These are phyloP conservation scores for Acacia pycnantha DNA, from an alignment of 331 rosid species.

Conservation along the genomic window DNA sequence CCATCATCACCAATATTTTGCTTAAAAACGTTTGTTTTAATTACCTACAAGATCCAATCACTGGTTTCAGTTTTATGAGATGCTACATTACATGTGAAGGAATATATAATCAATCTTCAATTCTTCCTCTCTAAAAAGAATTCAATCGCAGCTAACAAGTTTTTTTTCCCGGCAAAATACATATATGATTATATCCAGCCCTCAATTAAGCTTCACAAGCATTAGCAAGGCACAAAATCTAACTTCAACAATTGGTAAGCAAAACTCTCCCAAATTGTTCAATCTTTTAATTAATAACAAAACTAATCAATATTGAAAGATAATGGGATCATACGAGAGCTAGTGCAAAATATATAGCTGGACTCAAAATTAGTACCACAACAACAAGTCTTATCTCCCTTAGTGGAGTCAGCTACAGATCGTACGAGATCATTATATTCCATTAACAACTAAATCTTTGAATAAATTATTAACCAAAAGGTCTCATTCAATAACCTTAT, in stretches of 20 bases:
- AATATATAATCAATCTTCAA: neutral
- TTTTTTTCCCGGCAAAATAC: neutral
- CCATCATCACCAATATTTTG: neutral
- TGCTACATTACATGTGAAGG: neutral
- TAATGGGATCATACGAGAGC: neutral
- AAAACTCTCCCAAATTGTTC: neutral
- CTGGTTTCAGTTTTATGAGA: neutral
- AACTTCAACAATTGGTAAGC: neutral
- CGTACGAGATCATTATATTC: too few relatives aligned
- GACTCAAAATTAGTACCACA: neutral
- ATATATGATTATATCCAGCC: neutral
- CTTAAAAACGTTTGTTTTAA: neutral
- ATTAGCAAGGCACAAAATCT: neutral
- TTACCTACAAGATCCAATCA: neutral
- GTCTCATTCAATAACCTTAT: too few relatives aligned
- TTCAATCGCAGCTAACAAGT: neutral
- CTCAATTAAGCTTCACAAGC: neutral
- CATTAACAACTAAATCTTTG: too few relatives aligned
- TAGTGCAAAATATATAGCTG: neutral
- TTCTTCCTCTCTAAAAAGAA: neutral
- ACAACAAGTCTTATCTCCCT: neutral
- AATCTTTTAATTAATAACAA: neutral
- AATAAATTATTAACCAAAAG: too few relatives aligned
- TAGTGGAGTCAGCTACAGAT: neutral
- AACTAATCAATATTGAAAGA: neutral